These are phyloP conservation scores for Singerocomus inundabilis DNA, from an alignment of 1,284 basidiomycete genomes.

Conservation along the genomic window DNA sequence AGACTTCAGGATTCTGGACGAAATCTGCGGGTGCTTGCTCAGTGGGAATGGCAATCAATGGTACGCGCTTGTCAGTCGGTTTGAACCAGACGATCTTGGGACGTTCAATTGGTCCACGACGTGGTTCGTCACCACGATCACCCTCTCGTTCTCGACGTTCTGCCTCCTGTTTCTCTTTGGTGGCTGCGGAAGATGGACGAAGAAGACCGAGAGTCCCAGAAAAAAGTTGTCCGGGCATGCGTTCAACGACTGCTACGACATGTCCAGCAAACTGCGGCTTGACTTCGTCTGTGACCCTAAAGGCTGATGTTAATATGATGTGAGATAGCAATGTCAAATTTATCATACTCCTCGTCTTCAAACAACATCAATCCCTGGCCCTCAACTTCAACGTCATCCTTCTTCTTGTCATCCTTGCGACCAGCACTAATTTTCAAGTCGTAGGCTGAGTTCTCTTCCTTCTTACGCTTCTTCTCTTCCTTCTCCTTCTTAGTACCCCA, in stretches of 20 bases:
- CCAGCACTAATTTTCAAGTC: constrained; percentile 73
- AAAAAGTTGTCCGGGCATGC: constrained; percentile 98
- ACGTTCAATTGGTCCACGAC: constrained; percentile 75
- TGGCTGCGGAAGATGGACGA: constrained; percentile 95
- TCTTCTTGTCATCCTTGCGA: constrained; percentile 98
- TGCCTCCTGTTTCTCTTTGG: constrained; percentile 99
- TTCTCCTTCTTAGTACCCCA: constrained; percentile 99
- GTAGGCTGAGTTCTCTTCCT: constrained; percentile 97
- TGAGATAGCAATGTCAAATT: not conserved
- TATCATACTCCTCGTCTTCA: constrained; percentile 89
- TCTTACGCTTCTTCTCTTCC: constrained; percentile 99
- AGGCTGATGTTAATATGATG: constrained; percentile 12
- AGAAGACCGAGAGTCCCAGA: constrained; percentile 95
- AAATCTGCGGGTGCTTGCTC: constrained; percentile 98
- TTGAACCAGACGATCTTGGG: constrained; percentile 99
- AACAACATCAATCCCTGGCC: constrained; percentile 96
- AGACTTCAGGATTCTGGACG: constrained; percentile 90
- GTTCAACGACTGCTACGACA: constrained; percentile 96
- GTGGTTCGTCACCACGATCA: constrained; percentile 79
- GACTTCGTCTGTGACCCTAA: constrained; percentile 91
- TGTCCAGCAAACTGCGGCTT: constrained; percentile 97
- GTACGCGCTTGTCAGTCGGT: constrained; percentile 98
- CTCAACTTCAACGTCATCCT: constrained; percentile 99
- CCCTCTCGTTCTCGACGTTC: constrained; percentile 96
- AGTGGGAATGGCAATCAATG: constrained; percentile 98